Base-by-base conservation (phyloP, 768 basidiomycete genomes). In the Kwoniella europaea region DNA sequence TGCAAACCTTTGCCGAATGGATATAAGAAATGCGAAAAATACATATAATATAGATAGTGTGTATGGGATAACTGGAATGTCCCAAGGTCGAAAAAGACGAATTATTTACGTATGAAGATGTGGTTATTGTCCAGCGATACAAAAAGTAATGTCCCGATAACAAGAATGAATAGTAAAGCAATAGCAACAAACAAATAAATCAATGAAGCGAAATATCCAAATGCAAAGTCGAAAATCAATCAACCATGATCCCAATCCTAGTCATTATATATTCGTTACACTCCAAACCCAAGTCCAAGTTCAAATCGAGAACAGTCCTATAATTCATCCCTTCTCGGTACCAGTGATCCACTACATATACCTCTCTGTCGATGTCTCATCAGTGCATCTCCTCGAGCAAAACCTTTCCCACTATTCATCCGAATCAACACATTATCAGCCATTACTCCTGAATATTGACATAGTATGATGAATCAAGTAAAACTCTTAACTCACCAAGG, bases 341-440 rank as follows among this genome's bases (percentile, higher is more conserved):
- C 80, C 55, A 82, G 57, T 22, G 76, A 75, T 59, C 85, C 85
- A 2, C 71, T 74, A 69, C 85, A 86, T 71, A 86, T 86, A 0
- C 84, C 84, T 57, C 86, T 76, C 61, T 85, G 84, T 10, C 84
- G 83, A 72, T 86, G 86, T 22, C 86, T 76, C 63, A 81, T 83
- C 42, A 86, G 76, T 1, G 86, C 86, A 68, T 86, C 86, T 35
- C 84, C 85, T 50, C 86, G 69, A 18, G 86, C 84, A 72, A 86
- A 86, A 5, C 81, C 83, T 76, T 85, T 85, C 16, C 85, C 85
- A 71, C 85, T 85, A 72, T 20, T 10, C 10, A 67, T 20, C 10
- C 5, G 50, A 52, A 35, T 35, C 43, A 57, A 46, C 20, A 18
- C 7, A 29, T 27, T 65, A 63, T 22, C 29, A 71, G 16, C 15